Base-by-base conservation (phyloP, 345 rosid species). In the Clarkia xantiana region DNA sequence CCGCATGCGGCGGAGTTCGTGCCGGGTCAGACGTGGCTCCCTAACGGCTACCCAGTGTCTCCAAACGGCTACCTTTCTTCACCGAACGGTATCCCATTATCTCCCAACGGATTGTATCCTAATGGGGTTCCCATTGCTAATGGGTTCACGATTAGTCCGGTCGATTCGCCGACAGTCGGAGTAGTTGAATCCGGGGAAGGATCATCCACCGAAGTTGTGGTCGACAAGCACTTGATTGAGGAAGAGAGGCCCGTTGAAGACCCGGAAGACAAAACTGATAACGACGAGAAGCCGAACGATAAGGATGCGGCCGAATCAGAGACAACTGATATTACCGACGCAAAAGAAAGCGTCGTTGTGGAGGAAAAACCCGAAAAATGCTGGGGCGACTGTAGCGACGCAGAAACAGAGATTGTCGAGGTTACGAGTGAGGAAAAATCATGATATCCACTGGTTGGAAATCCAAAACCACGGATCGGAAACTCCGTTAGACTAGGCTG, bases 1-100 rank as follows among this genome's bases (percentile, higher is more conserved):
- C 96, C 98, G n/a, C 96, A 91, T 67, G 98, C 96, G 0, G 94
- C 84, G 51, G 96, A 83, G 73, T 91, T 81, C 57, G 71, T 86
- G 38, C 98, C 93, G 16, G 66, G 86, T 57, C 94, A 78, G 63
- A 84, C 96, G 52, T 91, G 98, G 98, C 67, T 83, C 57, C 67
- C 86, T 18, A 77, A 77, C 63, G 89, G 91, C 54, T 83, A 77
- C 68, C 76, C 80, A 14, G 65, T 79, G 54, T 72, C 89, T 43
- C 86, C 82, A 50, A 79, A 75, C 61, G 85, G 90, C 43, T 75
- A 55, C 56, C 45, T 77, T 56, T 62, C 73, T 45, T 66, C 82
- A 6, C 53, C 88, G 18, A 75, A 71, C 64, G 84, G 81, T 20
- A 41, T 64, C 57, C 78, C 80, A 23, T 38, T 76, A 34, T 67